Base-by-base conservation (phyloP, 495 filamentous ascomycete species). In the Penicillium antarcticum region DNA sequence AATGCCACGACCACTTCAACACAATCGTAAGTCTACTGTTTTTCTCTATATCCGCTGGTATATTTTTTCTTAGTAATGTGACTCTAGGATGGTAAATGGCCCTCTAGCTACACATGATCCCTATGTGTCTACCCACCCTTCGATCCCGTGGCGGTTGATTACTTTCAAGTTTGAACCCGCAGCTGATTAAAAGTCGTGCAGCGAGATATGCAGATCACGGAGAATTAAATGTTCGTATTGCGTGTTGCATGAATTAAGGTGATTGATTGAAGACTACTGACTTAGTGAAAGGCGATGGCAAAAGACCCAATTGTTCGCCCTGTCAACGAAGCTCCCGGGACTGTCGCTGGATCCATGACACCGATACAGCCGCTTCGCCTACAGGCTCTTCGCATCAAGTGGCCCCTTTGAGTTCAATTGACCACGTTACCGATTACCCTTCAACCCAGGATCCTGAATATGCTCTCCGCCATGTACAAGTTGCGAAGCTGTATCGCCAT, bases 211-310 rank as follows among this genome's bases (percentile, higher is more conserved):
- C 47, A 57, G 68, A 14, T 50, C 45, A 33, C 61, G 66, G 13
- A 65, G 68, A 38, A 48, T 70, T 0, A 66, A 65, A 51, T 73
- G 70, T 70, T 54, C 44, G 63, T 51, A 24, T 19, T 12, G 16
- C 18, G 11, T 47, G 21, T 23, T 23, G 4, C 2, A 23, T 23
- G 4, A 23, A 23, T 4, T 5, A 23, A 23, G 4, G 2, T 23
- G 4, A 23, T 23, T 23, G 0, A 23, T 23, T 23, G 21, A 3
- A 23, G 21, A 1, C 21, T 0, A 5, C 19, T 46, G 37, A 38
- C 24, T 18, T 11, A 39, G n/a, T 13, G 17, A 21, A 38, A 68
- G 66, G 66, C 32, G 66, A 71, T 48, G 61, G 64, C 21, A 47
- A 36, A 1, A 39, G 40, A 4, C 70, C 68, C 3, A 41, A 52